Percentiles rank a stretch among this genome's conserved stretches.
Conservation (phyloP, 208 protist species). For the Trypanosoma mega region DNA sequence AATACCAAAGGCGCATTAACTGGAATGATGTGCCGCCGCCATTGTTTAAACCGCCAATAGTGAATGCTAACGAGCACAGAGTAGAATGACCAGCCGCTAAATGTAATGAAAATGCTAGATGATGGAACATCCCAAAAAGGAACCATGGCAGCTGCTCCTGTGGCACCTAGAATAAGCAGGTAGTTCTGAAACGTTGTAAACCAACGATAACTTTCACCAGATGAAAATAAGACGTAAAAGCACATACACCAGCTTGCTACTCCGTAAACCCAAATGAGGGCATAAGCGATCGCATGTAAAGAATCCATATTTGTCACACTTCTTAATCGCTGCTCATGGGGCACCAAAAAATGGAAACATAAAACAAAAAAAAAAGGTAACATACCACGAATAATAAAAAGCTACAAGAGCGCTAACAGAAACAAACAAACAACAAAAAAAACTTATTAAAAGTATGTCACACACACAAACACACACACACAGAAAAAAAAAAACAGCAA, state of each 20-base stretch:
- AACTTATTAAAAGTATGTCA: no score
- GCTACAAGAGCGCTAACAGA: not conserved
- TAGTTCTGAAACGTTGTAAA: constrained; percentile 79
- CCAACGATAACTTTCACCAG: constrained; percentile 76
- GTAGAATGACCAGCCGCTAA: constrained; percentile 76
- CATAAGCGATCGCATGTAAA: constrained; percentile 19
- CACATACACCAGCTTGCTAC: constrained; percentile 88
- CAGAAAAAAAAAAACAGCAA: no score
- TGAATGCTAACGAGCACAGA: constrained; percentile 75
- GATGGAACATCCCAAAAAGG: constrained; percentile 51
- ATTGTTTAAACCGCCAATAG: constrained; percentile 70
- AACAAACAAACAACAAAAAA: constrained; percentile 1
- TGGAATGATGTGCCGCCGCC: constrained; percentile 68
- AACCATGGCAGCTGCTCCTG: constrained; percentile 39
- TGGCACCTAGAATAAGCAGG: constrained; percentile 68
- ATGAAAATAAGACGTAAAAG: constrained; percentile 88
- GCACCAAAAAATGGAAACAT: constrained; percentile 1
- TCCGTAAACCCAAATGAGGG: constrained; percentile 69
- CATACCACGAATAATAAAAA: no score
- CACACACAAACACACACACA: no score
- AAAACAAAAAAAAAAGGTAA: not conserved
- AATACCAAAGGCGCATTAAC: constrained; percentile 56
- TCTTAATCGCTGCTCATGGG: not conserved
- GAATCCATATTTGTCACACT: constrained; percentile 7
- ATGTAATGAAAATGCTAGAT: constrained; percentile 56